Evolutionary conservation across 1,284 basidiomycete species (phyloP).

Genomic region (Golubevia pallescens): DNA sequence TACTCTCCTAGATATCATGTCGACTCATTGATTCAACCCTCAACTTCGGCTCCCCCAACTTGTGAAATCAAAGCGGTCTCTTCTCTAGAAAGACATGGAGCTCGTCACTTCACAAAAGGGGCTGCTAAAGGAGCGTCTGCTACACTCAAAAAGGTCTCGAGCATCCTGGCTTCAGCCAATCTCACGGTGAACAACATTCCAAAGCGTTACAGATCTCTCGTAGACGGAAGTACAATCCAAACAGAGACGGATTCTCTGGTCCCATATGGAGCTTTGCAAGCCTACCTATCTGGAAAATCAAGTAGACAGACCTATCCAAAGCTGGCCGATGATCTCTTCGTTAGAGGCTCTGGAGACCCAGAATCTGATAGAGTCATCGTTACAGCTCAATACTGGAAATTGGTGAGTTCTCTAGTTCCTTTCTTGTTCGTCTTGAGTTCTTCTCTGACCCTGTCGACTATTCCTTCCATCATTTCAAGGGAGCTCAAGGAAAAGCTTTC

Average conservation of each 20-base stretch:
- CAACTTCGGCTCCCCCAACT: conserved; percentile 5
- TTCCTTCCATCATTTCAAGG: background rate
- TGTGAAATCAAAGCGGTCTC: conserved; percentile 14
- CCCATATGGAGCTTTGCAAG: conserved; percentile 25
- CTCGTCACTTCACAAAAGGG: conserved; percentile 11
- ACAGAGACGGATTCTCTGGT: conserved; percentile 9
- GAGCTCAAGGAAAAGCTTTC: conserved; percentile 5
- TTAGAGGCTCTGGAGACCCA: conserved; percentile 16
- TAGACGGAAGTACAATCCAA: conserved; percentile 3
- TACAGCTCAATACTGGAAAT: conserved; percentile 20
- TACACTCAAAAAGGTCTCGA: conserved; percentile 14
- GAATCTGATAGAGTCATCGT: conserved; percentile 21
- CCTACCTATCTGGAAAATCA: conserved; percentile 17
- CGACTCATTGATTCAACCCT: background rate
- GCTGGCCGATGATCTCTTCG: conserved; percentile 9
- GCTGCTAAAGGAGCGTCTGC: conserved; percentile 13
- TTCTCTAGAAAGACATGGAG: conserved; percentile 24
- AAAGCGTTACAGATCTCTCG: conserved; percentile 9
- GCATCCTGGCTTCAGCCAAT: conserved; percentile 2
- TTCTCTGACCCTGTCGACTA: background rate
- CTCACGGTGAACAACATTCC: too few species aligned
- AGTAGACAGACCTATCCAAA: conserved; percentile 11
- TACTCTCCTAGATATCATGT: conserved; percentile 19
- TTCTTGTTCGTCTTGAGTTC: background rate
- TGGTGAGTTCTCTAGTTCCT: conserved; percentile 14